Evolutionary conservation across 202 grass and related monocot genomes (phyloP), one percentile per base, ranked within the genome.

Genomic region (Zoysia matrella): DNA sequence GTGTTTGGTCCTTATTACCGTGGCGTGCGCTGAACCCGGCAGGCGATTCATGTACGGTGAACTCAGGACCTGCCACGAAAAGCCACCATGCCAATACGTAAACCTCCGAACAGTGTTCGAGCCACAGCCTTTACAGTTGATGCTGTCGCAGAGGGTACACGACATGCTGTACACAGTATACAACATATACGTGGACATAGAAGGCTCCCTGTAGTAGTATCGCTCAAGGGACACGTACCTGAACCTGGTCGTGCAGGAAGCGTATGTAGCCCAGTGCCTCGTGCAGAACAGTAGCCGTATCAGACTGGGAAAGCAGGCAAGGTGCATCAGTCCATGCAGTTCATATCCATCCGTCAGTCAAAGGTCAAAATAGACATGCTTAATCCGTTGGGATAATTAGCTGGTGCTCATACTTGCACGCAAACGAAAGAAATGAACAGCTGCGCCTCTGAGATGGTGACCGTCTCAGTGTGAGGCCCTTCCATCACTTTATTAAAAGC

Each of bases 261-360:
- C 96, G 91, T 89, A 99, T 99, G 83, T 99, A 99, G 40, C 91
- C 96, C 41, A 96, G 83, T 83, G 96, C 93, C 90, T 99, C 93
- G 83, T 92, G 91, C 78, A 96, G 89, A 87, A 96, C 96, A n/a
- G 93, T 96, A 3, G 96, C 91, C 50, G 96, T 99, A 84, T 99
- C 96, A 74, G 96, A 90, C 93, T 96, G 91, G 16, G 18, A 15
- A 16, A 5, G 51, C 16, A 54, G 14, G 57, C 18, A 39, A 49
- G 46, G 74, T 30, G 45, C 11, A 76, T 30, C 40, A 60, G 60
- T 50, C 74, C 65, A 83, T 71, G 69, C 80, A 72, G 62, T 57
- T 73, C 13, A 79, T 10, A 77, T 74, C 71, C 55, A 77, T 6
- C 15, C 60, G 51, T 82, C 82, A 89, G 89, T 83, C 84, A 89